phyloP scores from a whole-genome alignment of 2,329 filamentous ascomycete genomes.

The Emergomyces orientalis region DNA sequence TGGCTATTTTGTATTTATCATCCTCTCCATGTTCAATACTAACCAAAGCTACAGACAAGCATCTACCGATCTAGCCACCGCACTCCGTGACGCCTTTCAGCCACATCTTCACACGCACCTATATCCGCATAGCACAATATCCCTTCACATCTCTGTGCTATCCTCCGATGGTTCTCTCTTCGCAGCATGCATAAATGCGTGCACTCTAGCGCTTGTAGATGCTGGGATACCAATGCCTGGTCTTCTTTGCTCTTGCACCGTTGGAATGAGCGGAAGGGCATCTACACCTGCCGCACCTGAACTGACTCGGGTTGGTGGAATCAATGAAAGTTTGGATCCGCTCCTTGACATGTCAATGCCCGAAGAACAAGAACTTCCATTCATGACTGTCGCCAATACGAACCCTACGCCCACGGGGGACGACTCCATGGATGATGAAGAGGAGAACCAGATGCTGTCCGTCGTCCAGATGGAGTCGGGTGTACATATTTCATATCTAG shows the following conservation, averaged over 20 bases:
- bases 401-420: slow-evolving; percentile 37
- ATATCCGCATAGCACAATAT: slow-evolving; percentile 80
- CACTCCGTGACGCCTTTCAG: slow-evolving; percentile 66
- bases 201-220: slow-evolving; percentile 84
- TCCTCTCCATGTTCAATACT: background rate
- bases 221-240: slow-evolving; percentile 93
- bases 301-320: slow-evolving; percentile 13
- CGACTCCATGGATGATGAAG: slow-evolving; percentile 52
- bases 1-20: slow-evolving; percentile 13
- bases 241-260: slow-evolving; percentile 80
- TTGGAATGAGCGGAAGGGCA: slow-evolving; percentile 53
- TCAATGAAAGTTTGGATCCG: slow-evolving; percentile 35
- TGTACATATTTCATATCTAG: slow-evolving; percentile 67
- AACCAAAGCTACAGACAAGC: slow-evolving; percentile 52
- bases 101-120: slow-evolving; percentile 74
- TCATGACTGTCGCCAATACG: slow-evolving; percentile 70
- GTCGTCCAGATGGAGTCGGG: slow-evolving; percentile 80
- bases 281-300: slow-evolving; percentile 30
- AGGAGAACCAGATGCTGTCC: slow-evolving; percentile 51
- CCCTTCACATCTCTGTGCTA: slow-evolving; percentile 74
- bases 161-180: slow-evolving; percentile 84
- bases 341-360: slow-evolving; percentile 37
- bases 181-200: slow-evolving; percentile 81
- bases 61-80: slow-evolving; percentile 47
- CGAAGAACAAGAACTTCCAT: slow-evolving; percentile 66